Evolutionary conservation across 2,329 filamentous ascomycete genomes (phyloP), one percentile per base, ranked within the genome.

Genomic region (Sphaerulina populicola): DNA sequence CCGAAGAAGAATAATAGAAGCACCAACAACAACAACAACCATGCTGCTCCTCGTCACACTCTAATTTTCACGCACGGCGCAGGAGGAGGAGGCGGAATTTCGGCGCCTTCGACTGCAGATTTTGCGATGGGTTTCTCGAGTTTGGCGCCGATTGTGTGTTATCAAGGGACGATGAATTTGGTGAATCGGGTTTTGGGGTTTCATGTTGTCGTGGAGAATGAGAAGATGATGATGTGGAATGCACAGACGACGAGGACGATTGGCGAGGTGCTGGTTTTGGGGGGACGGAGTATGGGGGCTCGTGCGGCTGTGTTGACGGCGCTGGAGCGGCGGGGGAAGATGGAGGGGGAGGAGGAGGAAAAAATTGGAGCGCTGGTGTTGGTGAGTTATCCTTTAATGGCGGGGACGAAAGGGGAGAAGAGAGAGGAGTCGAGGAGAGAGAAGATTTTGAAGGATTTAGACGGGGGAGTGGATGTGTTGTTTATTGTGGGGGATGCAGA

Each of bases 61-160:
- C 47, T 73, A 1, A 64, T 74, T 27, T 74, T 72, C 60, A 74
- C 72, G 31, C 71, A 74, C 53, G 72, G 72, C 49, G 71, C 71
- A 43, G 71, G 71, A 23, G 72, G 72, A 43, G 71, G 71, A 23
- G 72, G 72, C 44, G 69, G 66, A 1, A 64, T 73, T 40, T 59
- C 62, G 30, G 62, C 64, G 27, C 64, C 69, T 6, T 71, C 71
- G 1, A 66, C 68, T 7, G 53, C 62, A 6, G 64, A 70, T 42
- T 74, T 74, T 59, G 67, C 65, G 52, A 59, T 54, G 6, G 71
- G 71, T 8, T 73, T 68, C 54, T 55, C 64, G 1, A 51, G 39
- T 2, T 8, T 45, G 0, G 9, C 31, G 0, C 40, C 61, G 0
- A 50, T 71, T 0, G 57, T 70, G 29, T 64, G 61, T 7, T 73